These are phyloP conservation scores for Eucalyptus camaldulensis DNA, from an alignment of 345 rosid genomes.

Conservation along the genomic window DNA sequence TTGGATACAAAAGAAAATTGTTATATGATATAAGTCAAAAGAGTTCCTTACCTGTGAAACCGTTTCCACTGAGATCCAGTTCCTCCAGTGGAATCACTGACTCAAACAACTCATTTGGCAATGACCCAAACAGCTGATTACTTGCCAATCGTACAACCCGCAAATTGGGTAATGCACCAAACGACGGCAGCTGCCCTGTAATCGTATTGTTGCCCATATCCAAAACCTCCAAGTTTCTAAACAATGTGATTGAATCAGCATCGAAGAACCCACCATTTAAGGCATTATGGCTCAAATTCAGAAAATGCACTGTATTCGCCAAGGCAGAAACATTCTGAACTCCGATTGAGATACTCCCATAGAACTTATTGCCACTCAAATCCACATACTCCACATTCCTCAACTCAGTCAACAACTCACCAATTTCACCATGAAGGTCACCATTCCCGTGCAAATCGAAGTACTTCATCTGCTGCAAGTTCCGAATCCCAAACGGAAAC, in stretches of 20 bases:
- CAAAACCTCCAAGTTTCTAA: slow-evolving; percentile 55
- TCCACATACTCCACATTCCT: slow-evolving; percentile 72
- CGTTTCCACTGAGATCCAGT: slow-evolving; percentile 85
- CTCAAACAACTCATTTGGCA: slow-evolving; percentile 55
- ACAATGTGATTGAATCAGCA: slow-evolving; percentile 36
- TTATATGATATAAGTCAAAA: neutral
- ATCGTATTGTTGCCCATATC: slow-evolving; percentile 49
- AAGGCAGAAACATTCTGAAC: slow-evolving; percentile 51
- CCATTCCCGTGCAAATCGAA: slow-evolving; percentile 58
- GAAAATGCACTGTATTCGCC: slow-evolving; percentile 45
- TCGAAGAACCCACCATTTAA: slow-evolving; percentile 44
- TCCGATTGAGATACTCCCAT: slow-evolving; percentile 35
- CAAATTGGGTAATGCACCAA: slow-evolving; percentile 43
- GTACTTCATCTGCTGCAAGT: slow-evolving; percentile 66
- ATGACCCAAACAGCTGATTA: slow-evolving; percentile 47
- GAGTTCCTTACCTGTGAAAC: slow-evolving; percentile 55
- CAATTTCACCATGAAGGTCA: slow-evolving; percentile 43
- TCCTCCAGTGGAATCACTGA: slow-evolving; percentile 41
- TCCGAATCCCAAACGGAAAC: slow-evolving; percentile 48
- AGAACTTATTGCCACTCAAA: slow-evolving; percentile 62
- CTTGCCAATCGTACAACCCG: slow-evolving; percentile 45
- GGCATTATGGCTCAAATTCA: slow-evolving; percentile 61
- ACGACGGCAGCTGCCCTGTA: slow-evolving; percentile 52
- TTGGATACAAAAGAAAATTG: neutral
- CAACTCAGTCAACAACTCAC: slow-evolving; percentile 33